Conservation (phyloP, 805 yeast species). For the Torulaspora maleeae region DNA sequence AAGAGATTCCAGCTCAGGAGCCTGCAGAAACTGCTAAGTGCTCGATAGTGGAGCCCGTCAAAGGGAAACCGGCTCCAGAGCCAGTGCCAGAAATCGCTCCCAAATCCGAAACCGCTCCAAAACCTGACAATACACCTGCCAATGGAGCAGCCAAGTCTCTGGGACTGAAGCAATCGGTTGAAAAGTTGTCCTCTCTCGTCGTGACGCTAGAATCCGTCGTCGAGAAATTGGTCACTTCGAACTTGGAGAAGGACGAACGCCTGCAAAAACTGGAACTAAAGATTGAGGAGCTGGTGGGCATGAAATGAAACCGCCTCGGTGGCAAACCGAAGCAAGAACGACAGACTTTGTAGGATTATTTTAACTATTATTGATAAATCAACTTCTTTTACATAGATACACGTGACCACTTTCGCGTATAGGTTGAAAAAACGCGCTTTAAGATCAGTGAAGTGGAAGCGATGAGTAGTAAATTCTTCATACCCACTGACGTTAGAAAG, state of each 20-base stretch:
- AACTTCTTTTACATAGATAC: not conserved
- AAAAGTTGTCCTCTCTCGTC: slow-evolving; percentile 57
- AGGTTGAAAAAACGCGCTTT: not conserved
- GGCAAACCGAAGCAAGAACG: not conserved
- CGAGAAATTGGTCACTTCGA: slow-evolving; percentile 46
- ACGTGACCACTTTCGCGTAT: not conserved
- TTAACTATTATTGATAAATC: not conserved
- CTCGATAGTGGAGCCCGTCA: slow-evolving; percentile 3
- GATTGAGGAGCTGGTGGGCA: slow-evolving; percentile 49
- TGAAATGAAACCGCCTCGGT: slow-evolving; percentile 14
- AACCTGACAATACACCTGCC: slow-evolving; percentile 9
- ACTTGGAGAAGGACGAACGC: slow-evolving; percentile 61
- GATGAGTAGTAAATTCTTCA: not conserved
- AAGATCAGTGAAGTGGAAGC: not conserved
- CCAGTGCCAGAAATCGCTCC: slow-evolving; percentile 1
- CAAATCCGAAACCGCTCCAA: slow-evolving; percentile 19
- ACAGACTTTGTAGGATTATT: not conserved
- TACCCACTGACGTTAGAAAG: not conserved
- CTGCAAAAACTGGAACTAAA: slow-evolving; percentile 55
- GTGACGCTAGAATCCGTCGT: slow-evolving; percentile 54
- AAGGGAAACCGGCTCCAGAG: not conserved
- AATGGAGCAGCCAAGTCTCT: slow-evolving; percentile 42
- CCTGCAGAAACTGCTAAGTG: slow-evolving; percentile 9
- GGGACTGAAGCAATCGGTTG: slow-evolving; percentile 68
- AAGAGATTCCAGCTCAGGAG: slow-evolving; percentile 19